These are phyloP conservation scores for Phytophthora idaei DNA, from an alignment of 352 stramenopile species.

Conservation along the genomic window DNA sequence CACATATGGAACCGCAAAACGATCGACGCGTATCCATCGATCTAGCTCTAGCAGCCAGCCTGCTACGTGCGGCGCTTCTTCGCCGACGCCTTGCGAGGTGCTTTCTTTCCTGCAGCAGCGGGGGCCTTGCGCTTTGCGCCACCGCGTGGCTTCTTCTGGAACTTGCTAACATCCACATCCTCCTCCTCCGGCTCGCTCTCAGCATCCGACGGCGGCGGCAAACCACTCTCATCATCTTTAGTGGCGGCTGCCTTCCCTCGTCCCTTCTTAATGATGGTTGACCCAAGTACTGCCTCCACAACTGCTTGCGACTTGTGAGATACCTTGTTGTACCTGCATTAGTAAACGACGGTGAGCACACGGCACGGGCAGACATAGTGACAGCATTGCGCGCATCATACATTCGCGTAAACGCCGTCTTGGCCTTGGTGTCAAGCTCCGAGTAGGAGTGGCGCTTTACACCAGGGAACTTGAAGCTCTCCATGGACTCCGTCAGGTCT, in stretches of 20 bases:
- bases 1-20: slow-evolving; percentile 23
- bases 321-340: slow-evolving; percentile 90
- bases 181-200: slow-evolving; percentile 73
- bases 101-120: slow-evolving; percentile 48
- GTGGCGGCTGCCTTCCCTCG: slow-evolving; percentile 50
- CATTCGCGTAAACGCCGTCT: slow-evolving; percentile 93
- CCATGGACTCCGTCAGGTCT: slow-evolving; percentile 97
- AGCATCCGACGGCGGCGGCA: slow-evolving; percentile 65
- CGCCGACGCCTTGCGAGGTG: slow-evolving; percentile 46
- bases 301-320: slow-evolving; percentile 95
- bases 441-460: slow-evolving; percentile 78
- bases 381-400: slow-evolving; percentile 32
- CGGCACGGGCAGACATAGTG: background rate
- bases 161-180: slow-evolving; percentile 79
- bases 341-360: slow-evolving; percentile 7
- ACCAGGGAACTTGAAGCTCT: slow-evolving; percentile 87
- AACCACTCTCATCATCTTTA: slow-evolving; percentile 52
- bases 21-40: slow-evolving; percentile 23
- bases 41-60: slow-evolving; percentile 1
- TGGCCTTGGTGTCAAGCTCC: slow-evolving; percentile 88
- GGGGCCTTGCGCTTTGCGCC: slow-evolving; percentile 64
- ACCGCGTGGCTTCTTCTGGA: slow-evolving; percentile 77
- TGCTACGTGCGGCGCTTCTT: slow-evolving; percentile 65
- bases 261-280: slow-evolving; percentile 79
- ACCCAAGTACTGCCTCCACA: slow-evolving; percentile 78